These are phyloP conservation scores for Phaeosphaeriaceae sp. DNA, from an alignment of 2,329 filamentous ascomycete genomes.

Conservation along the genomic window DNA sequence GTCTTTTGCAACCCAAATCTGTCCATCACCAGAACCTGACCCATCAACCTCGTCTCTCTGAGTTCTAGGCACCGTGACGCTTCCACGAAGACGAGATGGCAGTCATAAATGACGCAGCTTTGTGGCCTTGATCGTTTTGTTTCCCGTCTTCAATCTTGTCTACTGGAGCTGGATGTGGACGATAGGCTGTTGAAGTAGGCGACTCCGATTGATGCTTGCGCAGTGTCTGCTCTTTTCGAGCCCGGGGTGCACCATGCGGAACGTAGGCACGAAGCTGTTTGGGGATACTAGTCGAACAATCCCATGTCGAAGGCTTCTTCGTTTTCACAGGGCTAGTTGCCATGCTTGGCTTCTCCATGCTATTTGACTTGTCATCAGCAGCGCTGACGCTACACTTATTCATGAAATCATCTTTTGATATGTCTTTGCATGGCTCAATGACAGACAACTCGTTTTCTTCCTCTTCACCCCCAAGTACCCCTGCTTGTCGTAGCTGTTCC, in stretches of 20 bases:
- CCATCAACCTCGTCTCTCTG: slow-evolving; percentile 3
- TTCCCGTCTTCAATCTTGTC: slow-evolving; percentile 31
- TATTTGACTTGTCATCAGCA: too few relatives aligned
- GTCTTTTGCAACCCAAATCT: neutral
- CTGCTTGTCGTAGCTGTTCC: slow-evolving; percentile 34
- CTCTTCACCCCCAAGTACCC: slow-evolving; percentile 22
- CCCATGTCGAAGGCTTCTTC: neutral
- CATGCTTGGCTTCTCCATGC: too few relatives aligned
- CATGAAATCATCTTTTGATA: neutral
- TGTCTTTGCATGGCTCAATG: slow-evolving; percentile 29
- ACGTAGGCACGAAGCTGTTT: slow-evolving; percentile 15
- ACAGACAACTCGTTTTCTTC: slow-evolving; percentile 28
- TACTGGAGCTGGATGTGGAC: slow-evolving; percentile 28
- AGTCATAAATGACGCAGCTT: slow-evolving; percentile 26
- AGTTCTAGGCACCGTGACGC: slow-evolving; percentile 18
- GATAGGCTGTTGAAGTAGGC: slow-evolving; percentile 23
- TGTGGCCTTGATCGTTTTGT: slow-evolving; percentile 14
- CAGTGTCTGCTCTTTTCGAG: neutral
- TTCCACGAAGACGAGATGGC: slow-evolving; percentile 32
- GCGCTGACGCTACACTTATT: too few relatives aligned
- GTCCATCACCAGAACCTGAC: neutral
- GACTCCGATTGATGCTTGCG: slow-evolving; percentile 16
- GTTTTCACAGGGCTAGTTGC: neutral
- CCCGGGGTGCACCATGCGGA: slow-evolving; percentile 16
- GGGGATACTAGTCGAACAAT: neutral